Percentiles rank a stretch among this genome's conserved stretches.
Conservation (phyloP, 2,329 filamentous ascomycete species). For the Fonsecaea multimorphosa region DNA sequence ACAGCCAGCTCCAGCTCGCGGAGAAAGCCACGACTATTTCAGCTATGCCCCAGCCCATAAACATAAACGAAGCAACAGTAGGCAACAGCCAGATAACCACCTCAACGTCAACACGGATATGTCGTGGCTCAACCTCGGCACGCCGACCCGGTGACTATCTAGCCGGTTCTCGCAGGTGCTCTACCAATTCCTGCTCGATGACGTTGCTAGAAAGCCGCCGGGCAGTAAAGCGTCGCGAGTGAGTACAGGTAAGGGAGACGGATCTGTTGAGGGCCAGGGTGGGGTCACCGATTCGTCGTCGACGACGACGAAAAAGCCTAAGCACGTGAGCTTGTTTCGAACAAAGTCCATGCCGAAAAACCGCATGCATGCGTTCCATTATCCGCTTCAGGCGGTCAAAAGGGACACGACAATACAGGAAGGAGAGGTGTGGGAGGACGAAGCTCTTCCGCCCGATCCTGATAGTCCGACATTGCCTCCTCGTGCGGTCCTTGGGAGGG, state of each 20-base stretch:
- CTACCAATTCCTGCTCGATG: slow-evolving; percentile 40
- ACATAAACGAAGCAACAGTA: slow-evolving; percentile 18
- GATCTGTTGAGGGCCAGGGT: slow-evolving; percentile 32
- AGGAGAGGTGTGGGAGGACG: slow-evolving; percentile 24
- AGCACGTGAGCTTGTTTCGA: slow-evolving; percentile 30
- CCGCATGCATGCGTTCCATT: slow-evolving; percentile 27
- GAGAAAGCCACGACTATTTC: slow-evolving; percentile 33
- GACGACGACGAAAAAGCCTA: slow-evolving; percentile 23
- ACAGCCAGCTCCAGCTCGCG: background rate
- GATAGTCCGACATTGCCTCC: slow-evolving; percentile 16
- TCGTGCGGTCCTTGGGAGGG: slow-evolving; percentile 4
- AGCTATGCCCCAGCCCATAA: slow-evolving; percentile 12
- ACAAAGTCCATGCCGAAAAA: slow-evolving; percentile 24
- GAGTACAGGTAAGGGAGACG: slow-evolving; percentile 15
- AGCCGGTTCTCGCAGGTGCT: slow-evolving; percentile 38
- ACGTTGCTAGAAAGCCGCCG: slow-evolving; percentile 38
- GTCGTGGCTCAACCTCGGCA: slow-evolving; percentile 41
- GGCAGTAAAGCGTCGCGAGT: slow-evolving; percentile 13
- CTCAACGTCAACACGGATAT: slow-evolving; percentile 36
- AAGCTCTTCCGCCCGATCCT: background rate
- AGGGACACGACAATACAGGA: background rate
- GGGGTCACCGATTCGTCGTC: slow-evolving; percentile 12
- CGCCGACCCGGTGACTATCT: slow-evolving; percentile 32
- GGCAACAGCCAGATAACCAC: slow-evolving; percentile 12
- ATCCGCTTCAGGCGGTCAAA: slow-evolving; percentile 24